Conservation (phyloP, 2,329 filamentous ascomycete species). For the Xylaria hypoxylon region DNA sequence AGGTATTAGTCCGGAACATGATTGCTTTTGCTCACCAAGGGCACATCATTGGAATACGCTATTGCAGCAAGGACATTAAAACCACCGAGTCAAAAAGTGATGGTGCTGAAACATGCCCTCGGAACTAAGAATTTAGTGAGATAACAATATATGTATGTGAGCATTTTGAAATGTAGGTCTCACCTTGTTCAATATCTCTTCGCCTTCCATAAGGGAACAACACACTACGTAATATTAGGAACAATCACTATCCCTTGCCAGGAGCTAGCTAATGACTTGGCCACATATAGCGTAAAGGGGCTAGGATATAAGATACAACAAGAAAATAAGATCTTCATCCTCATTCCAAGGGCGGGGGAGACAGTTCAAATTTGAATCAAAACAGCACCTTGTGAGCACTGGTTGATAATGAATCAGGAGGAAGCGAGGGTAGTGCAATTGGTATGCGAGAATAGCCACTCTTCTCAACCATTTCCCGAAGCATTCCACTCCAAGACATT, state of each 20-base stretch:
- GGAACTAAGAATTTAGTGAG: slow-evolving; percentile 38
- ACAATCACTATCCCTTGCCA: slow-evolving; percentile 14
- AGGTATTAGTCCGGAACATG: slow-evolving; percentile 47
- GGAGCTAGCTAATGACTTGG: slow-evolving; percentile 7
- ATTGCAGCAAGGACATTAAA: slow-evolving; percentile 43
- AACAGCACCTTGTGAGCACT: slow-evolving; percentile 15
- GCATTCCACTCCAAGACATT: slow-evolving; percentile 40
- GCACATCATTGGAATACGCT: slow-evolving; percentile 28
- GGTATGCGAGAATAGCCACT: slow-evolving; percentile 12
- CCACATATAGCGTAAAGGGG: not conserved
- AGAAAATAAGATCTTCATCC: slow-evolving; percentile 23
- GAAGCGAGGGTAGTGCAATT: slow-evolving; percentile 35
- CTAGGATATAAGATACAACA: not conserved
- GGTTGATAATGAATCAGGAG: slow-evolving; percentile 34
- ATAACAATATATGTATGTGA: slow-evolving; percentile 27
- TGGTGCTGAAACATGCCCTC: slow-evolving; percentile 43
- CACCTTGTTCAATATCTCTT: slow-evolving; percentile 2
- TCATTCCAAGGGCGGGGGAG: slow-evolving; percentile 41
- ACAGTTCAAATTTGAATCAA: slow-evolving; percentile 28
- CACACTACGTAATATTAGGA: slow-evolving; percentile 1
- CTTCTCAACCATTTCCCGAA: slow-evolving; percentile 11
- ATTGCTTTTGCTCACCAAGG: slow-evolving; percentile 37
- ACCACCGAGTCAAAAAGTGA: slow-evolving; percentile 38
- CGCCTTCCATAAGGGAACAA: slow-evolving; percentile 8
- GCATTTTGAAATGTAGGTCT: slow-evolving; percentile 26